Evolutionary conservation across 345 rosid genomes (phyloP).

Genomic region (Capsella bursapastoris): DNA sequence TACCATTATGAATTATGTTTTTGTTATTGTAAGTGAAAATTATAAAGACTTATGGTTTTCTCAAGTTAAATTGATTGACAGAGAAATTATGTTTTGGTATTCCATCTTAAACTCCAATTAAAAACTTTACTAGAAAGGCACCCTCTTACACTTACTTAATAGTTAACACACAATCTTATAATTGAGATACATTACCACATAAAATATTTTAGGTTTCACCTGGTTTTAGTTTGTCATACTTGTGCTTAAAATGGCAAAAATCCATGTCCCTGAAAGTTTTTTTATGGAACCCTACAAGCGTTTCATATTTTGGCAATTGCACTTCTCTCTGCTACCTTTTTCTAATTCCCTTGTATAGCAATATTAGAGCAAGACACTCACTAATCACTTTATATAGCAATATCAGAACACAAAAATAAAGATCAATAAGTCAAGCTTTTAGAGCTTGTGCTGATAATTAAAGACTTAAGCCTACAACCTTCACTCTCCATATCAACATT

Average conservation of each 20-base stretch:
- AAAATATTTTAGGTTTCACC: too few relatives aligned
- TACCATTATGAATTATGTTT: neutral
- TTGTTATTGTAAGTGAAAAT: neutral
- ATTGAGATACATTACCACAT: too few relatives aligned
- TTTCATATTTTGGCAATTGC: neutral
- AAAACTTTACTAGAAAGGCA: neutral
- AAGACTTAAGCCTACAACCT: conserved; percentile 59
- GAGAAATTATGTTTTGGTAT: too few relatives aligned
- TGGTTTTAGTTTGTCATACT: too few relatives aligned
- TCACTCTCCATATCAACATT: conserved; percentile 47
- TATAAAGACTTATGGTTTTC: neutral
- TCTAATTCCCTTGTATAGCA: neutral
- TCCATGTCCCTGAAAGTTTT: too few relatives aligned
- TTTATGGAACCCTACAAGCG: neutral
- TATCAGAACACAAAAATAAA: conserved; percentile 2
- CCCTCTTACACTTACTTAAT: neutral
- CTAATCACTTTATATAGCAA: conserved; percentile 25
- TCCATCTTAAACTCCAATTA: neutral
- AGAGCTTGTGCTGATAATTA: conserved; percentile 80
- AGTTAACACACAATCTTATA: too few relatives aligned
- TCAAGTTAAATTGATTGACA: neutral
- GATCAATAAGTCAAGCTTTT: conserved; percentile 84
- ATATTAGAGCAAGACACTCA: conserved; percentile 24
- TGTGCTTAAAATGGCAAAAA: too few relatives aligned
- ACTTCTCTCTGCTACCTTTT: neutral